phyloP scores from a whole-genome alignment of 495 filamentous ascomycete species.

The Daldinia concentrica region DNA sequence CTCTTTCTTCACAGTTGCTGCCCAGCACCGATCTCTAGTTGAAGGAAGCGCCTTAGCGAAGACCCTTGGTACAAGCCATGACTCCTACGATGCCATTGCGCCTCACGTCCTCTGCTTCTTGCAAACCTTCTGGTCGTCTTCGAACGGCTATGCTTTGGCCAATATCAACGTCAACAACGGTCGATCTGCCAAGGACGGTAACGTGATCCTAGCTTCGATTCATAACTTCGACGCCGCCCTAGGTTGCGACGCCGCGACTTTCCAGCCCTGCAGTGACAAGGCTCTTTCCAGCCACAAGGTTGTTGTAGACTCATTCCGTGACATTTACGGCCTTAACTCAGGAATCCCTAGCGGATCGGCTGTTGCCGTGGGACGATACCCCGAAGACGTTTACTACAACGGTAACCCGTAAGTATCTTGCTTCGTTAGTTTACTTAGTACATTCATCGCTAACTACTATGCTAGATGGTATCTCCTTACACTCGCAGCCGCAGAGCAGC shows the following conservation, averaged over 20 bases:
- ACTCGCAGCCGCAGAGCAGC: constrained; percentile 69
- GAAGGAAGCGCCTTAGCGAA: constrained; percentile 69
- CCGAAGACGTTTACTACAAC: constrained; percentile 73
- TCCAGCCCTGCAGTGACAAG: constrained; percentile 70
- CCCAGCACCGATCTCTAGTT: constrained; percentile 63
- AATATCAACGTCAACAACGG: constrained; percentile 62
- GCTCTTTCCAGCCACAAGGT: constrained; percentile 72
- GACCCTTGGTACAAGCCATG: constrained; percentile 54
- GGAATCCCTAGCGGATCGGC: constrained; percentile 59
- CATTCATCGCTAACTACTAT: constrained; percentile 9
- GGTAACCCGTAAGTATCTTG: constrained; percentile 61
- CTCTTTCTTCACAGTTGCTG: constrained; percentile 65
- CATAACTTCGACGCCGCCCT: constrained; percentile 70
- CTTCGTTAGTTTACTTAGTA: not conserved
- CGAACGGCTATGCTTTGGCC: constrained; percentile 63
- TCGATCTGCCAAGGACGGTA: constrained; percentile 69
- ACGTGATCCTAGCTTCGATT: constrained; percentile 69
- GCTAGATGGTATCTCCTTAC: constrained; percentile 69
- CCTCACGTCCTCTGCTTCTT: constrained; percentile 70
- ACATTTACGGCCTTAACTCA: constrained; percentile 66
- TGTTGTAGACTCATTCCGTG: constrained; percentile 70
- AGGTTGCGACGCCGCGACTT: constrained; percentile 65
- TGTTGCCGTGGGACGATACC: constrained; percentile 72
- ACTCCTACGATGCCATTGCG: constrained; percentile 61
- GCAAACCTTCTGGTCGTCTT: constrained; percentile 69